A percentile compares a stretch with the other conserved stretches of the same genome.
Conservation (phyloP, 2,329 filamentous ascomycete species). For the Aspergillus versicolor region DNA sequence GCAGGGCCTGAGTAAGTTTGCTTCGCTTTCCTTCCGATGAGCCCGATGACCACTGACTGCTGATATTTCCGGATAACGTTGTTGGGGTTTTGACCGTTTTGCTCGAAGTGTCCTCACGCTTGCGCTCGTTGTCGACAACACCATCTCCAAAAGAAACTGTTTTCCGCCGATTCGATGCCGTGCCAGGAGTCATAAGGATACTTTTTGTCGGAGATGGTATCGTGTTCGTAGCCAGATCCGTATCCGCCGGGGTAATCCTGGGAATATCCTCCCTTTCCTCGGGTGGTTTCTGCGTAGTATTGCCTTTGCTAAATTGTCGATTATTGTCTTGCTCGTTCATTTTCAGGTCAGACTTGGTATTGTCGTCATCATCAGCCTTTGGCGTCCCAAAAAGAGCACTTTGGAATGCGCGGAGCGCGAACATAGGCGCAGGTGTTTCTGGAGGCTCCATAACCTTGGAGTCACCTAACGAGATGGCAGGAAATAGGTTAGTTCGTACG, state of each 20-base stretch:
- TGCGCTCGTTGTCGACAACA: constrained; percentile 57
- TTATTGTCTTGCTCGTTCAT: constrained; percentile 16
- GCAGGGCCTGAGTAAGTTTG: constrained; percentile 41
- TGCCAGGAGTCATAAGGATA: constrained; percentile 65
- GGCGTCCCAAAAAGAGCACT: constrained; percentile 65
- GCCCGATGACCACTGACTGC: constrained; percentile 40
- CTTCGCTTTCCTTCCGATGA: constrained; percentile 36
- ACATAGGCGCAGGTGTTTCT: constrained; percentile 65
- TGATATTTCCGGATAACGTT: constrained; percentile 49
- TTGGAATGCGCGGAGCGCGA: constrained; percentile 66
- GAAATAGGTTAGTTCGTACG: constrained; percentile 16
- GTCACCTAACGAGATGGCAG: constrained; percentile 26
- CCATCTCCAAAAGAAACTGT: constrained; percentile 61
- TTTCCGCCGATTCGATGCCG: constrained; percentile 56
- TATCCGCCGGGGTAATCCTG: constrained; percentile 24
- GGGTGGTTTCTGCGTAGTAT: constrained; percentile 20
- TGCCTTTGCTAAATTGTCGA: constrained; percentile 23
- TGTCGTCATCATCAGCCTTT: constrained; percentile 47
- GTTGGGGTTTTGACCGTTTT: constrained; percentile 49
- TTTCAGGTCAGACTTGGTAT: constrained; percentile 19
- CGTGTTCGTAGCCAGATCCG: constrained; percentile 26
- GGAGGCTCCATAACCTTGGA: constrained; percentile 60
- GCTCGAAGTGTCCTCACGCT: constrained; percentile 43
- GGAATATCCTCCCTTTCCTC: constrained; percentile 20
- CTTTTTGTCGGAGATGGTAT: constrained; percentile 58